These are phyloP conservation scores for Elsinoe batatas DNA, from an alignment of 2,329 filamentous ascomycete species.

Conservation along the genomic window DNA sequence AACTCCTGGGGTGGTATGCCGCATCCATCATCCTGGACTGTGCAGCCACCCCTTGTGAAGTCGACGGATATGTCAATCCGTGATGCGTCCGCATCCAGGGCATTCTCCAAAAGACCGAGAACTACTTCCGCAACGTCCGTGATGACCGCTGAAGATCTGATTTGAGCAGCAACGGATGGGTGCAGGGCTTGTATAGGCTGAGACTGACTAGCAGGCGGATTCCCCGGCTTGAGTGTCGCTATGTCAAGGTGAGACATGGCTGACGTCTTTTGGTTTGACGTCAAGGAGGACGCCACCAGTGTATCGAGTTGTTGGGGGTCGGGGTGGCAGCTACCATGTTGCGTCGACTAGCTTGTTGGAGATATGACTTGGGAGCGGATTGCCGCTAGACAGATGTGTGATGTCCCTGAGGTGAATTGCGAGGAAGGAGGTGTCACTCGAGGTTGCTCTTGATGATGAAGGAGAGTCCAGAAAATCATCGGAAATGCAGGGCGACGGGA, in stretches of 20 bases:
- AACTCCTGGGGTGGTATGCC: conserved; percentile 73
- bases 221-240: not conserved
- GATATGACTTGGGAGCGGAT: not conserved
- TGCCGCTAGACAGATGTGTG: not conserved
- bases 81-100: conserved; percentile 66
- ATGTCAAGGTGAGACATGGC: conserved; percentile 8
- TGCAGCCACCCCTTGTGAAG: conserved; percentile 64
- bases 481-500: not conserved
- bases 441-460: not conserved
- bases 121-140: conserved; percentile 63
- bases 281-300: conserved; percentile 2
- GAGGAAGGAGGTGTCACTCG: not conserved
- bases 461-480: not conserved
- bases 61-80: conserved; percentile 64
- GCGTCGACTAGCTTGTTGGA: not conserved
- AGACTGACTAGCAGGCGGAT: not conserved
- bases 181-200: conserved; percentile 56
- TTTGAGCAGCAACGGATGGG: conserved; percentile 59
- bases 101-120: conserved; percentile 67
- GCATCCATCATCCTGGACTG: conserved; percentile 71
- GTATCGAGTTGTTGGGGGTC: not conserved
- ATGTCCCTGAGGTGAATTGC: not conserved
- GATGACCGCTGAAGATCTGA: conserved; percentile 76
- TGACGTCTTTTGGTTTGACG: not conserved
- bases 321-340: no score